Evolutionary conservation across 208 protist genomes (phyloP).

Genomic region (Leishmania turanica): DNA sequence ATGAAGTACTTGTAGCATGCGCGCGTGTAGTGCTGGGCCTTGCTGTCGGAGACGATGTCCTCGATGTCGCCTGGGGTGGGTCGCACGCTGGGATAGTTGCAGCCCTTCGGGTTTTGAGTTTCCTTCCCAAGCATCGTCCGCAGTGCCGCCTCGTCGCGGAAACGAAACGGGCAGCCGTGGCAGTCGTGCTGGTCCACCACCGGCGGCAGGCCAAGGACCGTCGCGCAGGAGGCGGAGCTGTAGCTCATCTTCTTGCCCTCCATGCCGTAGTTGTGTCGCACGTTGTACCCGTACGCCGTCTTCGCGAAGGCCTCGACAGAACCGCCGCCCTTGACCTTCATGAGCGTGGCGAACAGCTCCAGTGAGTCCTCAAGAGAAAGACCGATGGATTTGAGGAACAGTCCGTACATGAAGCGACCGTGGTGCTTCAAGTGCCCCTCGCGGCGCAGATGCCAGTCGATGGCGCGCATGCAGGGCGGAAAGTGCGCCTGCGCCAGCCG

Average conservation of each 20-base stretch:
- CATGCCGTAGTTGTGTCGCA: constrained; percentile 92
- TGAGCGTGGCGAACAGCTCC: constrained; percentile 82
- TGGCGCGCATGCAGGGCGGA: constrained; percentile 90
- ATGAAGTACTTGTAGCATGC: constrained; percentile 93
- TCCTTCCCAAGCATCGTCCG: constrained; percentile 55
- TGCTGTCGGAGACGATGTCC: constrained; percentile 87
- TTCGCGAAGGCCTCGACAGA: constrained; percentile 78
- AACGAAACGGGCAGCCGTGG: constrained; percentile 92
- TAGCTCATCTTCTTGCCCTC: constrained; percentile 93
- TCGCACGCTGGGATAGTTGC: constrained; percentile 44
- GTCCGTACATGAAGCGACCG: constrained; percentile 88
- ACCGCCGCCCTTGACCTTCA: constrained; percentile 84
- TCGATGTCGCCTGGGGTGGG: constrained; percentile 74
- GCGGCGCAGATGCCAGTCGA: constrained; percentile 80
- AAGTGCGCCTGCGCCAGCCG: constrained; percentile 85
- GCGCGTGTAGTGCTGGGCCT: constrained; percentile 87
- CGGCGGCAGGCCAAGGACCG: constrained; percentile 83
- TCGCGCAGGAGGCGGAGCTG: constrained; percentile 79
- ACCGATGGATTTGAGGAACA: constrained; percentile 92
- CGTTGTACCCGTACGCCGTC: constrained; percentile 91
- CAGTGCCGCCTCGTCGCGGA: constrained; percentile 74
- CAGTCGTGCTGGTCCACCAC: constrained; percentile 82
- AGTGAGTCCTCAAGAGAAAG: constrained; percentile 86
- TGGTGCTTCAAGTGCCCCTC: constrained; percentile 91
- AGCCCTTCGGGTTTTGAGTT: constrained; percentile 56